A percentile compares a stretch with the other conserved stretches of the same genome.
Evolutionary conservation across 202 grass and related monocot species (phyloP).

Genomic region (Bolboschoenoplectus hybrid): DNA sequence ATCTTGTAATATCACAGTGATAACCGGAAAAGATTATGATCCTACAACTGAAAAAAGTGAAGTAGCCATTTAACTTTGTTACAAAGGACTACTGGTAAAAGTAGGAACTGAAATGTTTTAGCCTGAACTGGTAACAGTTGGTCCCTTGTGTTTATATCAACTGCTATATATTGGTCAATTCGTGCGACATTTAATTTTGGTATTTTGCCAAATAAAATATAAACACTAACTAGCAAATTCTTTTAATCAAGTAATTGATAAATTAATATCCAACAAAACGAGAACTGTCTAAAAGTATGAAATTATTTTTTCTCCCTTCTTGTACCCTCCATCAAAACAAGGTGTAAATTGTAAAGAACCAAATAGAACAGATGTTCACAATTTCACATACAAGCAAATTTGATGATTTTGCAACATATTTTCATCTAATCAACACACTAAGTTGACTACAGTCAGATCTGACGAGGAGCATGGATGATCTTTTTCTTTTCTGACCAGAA

Average conservation of each 20-base stretch:
- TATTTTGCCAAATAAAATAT: neutral
- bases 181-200: neutral
- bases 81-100: neutral
- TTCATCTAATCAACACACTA: too few relatives aligned
- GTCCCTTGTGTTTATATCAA: neutral
- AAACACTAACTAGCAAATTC: neutral
- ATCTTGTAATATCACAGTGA: neutral
- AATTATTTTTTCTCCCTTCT: neutral
- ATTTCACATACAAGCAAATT: neutral
- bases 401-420: neutral
- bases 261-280: neutral
- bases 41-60: neutral
- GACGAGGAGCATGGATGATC: neutral
- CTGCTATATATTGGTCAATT: neutral
- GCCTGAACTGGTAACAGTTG: neutral
- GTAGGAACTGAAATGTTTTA: neutral
- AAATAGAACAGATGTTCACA: neutral
- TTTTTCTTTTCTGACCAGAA: neutral
- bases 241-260: neutral
- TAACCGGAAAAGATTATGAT: neutral
- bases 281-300: neutral
- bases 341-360: neutral
- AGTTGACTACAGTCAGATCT: neutral
- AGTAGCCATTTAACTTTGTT: neutral
- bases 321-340: too few relatives aligned